A percentile compares a stretch with the other conserved stretches of the same genome.
Conservation (phyloP, 1,139 yeast species). For the Meyerozyma carpophila region DNA sequence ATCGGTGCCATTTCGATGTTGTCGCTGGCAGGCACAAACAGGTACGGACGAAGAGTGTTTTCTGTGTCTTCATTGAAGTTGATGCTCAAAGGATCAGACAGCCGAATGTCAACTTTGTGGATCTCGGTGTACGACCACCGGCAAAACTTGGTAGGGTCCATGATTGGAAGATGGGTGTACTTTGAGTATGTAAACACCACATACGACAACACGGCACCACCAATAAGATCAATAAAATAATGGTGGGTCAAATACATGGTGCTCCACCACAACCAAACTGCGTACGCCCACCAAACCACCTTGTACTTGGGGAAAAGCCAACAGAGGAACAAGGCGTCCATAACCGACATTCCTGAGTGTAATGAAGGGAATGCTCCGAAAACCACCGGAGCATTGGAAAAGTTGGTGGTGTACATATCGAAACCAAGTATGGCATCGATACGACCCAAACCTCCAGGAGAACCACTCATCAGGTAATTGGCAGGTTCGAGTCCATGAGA, state of each 20-base stretch:
- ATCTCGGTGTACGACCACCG: constrained; percentile 73
- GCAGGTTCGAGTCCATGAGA: constrained; percentile 87
- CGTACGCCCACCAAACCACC: constrained; percentile 66
- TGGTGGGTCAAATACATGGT: constrained; percentile 97
- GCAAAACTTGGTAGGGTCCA: constrained; percentile 57
- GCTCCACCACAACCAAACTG: constrained; percentile 95
- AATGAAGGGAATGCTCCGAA: constrained; percentile 98
- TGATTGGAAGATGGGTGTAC: constrained; percentile 68
- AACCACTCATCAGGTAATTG: constrained; percentile 84
- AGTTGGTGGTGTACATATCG: constrained; percentile 82
- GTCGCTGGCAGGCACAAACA: background rate
- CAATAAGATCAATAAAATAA: constrained; percentile 86
- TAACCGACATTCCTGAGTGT: constrained; percentile 89
- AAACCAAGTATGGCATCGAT: constrained; percentile 78
- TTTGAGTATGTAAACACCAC: constrained; percentile 69
- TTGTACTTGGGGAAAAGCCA: constrained; percentile 73
- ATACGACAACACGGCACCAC: constrained; percentile 78
- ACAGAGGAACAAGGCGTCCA: constrained; percentile 82
- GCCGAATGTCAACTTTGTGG: constrained; percentile 19
- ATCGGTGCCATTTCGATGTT: constrained; percentile 24
- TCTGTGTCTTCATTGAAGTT: constrained; percentile 4
- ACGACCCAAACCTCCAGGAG: constrained; percentile 94
- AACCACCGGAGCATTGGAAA: constrained; percentile 83
- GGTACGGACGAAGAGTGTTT: constrained; percentile 5
- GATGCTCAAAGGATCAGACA: constrained; percentile 30